Base-by-base conservation (phyloP, 75 land plant genomes). In the Chamaecyparis obtusa region DNA sequence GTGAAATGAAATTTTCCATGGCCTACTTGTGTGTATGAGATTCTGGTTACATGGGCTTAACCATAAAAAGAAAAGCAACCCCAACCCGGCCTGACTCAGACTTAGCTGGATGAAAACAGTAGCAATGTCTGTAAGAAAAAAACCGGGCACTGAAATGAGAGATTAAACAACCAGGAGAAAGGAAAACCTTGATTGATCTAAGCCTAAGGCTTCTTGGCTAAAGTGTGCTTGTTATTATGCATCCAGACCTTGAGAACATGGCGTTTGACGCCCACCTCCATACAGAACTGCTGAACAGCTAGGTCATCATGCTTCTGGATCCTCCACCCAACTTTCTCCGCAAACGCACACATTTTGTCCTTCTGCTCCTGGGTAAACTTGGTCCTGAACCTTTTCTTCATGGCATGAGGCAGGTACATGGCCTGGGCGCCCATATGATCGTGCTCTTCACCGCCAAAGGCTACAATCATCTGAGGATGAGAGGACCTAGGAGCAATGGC, bases 171-270 rank as follows among this genome's bases (percentile, higher is more conserved):
- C n/a, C 75, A 21, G 10, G 75, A 71, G 32, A 19, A 74, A 33
- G 5, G 76, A 33, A 33, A 74, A 74, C 76, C 76, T 74, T 74
- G 4, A 33, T 74, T 74, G 4, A 33, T 30, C 13, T n/a, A 71
- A 30, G 3, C n/a, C n/a, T 74, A 74, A 74, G 76, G 76, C 36
- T 74, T 74, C 37, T 74, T 74, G 76, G 76, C 76, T 14, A 95
- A 92, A 15, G 95, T 94, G 90, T 94, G 90, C 94, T 94, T 95
- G 91, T 95, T 94, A 86, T 95, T 95, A 87, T 95, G 96, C 95
- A 95, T 92, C 96, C 96, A 95, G n/a, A 95, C 95, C 89, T 95
- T 95, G 80, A 95, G 91, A 3, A 95, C 95, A 48, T 94, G 95
- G n/a, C 96, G 88, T 87, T 91, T 95, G 15, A 95, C 93, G 35